phyloP scores from a whole-genome alignment of 768 basidiomycete genomes.

The Hygrocybe coccinea region DNA sequence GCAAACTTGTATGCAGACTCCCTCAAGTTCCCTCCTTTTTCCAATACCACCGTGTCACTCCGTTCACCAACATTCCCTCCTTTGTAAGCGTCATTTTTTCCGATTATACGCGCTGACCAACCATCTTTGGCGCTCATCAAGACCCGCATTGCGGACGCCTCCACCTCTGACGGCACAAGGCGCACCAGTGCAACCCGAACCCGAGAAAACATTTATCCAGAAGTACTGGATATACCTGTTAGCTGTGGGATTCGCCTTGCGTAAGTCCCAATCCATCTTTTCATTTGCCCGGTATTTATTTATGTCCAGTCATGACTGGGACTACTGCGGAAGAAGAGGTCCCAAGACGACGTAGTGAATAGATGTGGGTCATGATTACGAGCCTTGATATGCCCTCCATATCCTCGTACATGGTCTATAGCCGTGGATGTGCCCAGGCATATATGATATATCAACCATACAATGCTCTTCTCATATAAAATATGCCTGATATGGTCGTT shows the following conservation, averaged over 20 bases:
- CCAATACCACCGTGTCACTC: conserved; percentile 46
- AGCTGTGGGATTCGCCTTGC: conserved; percentile 49
- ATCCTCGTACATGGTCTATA: too few species aligned
- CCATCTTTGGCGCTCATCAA: conserved; percentile 23
- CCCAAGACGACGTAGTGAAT: conserved; percentile 17
- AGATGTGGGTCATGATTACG: background rate
- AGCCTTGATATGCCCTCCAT: too few species aligned
- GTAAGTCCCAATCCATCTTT: conserved; percentile 38
- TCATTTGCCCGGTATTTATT: background rate
- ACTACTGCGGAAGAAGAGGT: conserved; percentile 38
- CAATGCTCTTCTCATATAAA: too few species aligned
- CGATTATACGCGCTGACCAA: conserved; percentile 4
- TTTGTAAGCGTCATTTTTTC: conserved; percentile 39
- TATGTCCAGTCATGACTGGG: conserved; percentile 30
- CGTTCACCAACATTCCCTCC: conserved; percentile 48
- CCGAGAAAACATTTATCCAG: conserved; percentile 76
- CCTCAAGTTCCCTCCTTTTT: conserved; percentile 21
- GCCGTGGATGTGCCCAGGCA: too few species aligned
- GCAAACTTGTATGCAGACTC: conserved; percentile 14
- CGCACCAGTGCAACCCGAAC: conserved; percentile 50
- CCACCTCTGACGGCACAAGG: conserved; percentile 55
- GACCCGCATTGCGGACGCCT: conserved; percentile 64
- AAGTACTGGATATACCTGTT: conserved; percentile 89
- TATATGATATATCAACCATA: too few species aligned
- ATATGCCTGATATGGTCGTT: too few species aligned